A percentile compares a stretch with the other conserved stretches of the same genome.
Conservation (phyloP, 106 monocot species). For the Acorus gramineus region DNA sequence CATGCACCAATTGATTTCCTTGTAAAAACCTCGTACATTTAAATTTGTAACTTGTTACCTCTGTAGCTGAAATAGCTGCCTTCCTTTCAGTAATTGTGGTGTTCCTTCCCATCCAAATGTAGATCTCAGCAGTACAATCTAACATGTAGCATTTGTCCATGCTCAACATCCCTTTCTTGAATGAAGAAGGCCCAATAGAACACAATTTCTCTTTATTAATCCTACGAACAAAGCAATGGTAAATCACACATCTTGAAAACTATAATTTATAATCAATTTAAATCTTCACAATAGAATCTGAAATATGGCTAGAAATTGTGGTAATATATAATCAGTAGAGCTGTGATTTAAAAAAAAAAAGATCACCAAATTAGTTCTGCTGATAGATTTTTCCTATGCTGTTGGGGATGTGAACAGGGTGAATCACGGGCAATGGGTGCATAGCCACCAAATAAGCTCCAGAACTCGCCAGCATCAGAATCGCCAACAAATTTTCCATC, state of each 20-base stretch:
- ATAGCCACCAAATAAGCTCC: slow-evolving; percentile 23
- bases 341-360: neutral
- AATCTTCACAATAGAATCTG: no score
- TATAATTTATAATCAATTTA: no score
- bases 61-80: slow-evolving; percentile 7
- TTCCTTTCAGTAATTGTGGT: slow-evolving; percentile 14
- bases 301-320: no score
- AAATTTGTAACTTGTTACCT: slow-evolving; percentile 3
- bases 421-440: slow-evolving; percentile 6
- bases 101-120: slow-evolving; percentile 20
- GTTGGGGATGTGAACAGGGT: neutral
- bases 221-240: neutral
- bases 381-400: neutral
- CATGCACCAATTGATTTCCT: no score
- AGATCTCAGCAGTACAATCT: slow-evolving; percentile 12
- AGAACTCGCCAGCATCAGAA: slow-evolving; percentile 10
- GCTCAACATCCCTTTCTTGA: slow-evolving; percentile 6
- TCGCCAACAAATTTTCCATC: slow-evolving; percentile 18
- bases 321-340: no score
- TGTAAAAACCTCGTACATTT: no score
- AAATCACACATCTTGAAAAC: no score
- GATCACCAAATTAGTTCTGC: slow-evolving; percentile 12
- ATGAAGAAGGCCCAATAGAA: slow-evolving; percentile 1
- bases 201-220: slow-evolving; percentile 13
- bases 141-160: slow-evolving; percentile 14